Conservation (phyloP, 2,329 filamentous ascomycete species). For the Gnomoniopsis sp. region DNA sequence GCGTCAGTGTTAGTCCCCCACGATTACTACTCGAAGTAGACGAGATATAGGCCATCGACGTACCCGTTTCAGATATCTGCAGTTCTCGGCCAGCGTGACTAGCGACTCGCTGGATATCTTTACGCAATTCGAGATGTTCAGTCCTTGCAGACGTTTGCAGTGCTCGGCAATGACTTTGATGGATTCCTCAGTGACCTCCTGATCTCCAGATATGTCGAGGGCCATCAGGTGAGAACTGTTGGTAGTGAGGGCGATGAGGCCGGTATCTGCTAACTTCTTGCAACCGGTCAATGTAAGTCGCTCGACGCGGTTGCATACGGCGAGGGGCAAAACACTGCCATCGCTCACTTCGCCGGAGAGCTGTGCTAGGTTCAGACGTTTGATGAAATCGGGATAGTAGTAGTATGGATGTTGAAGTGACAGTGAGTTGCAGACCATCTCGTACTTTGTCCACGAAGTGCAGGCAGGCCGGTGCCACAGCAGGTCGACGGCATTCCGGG, state of each 20-base stretch:
- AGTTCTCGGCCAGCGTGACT: conserved; percentile 74
- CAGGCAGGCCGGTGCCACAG: conserved; percentile 94
- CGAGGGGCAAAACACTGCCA: conserved; percentile 79
- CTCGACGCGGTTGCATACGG: conserved; percentile 85
- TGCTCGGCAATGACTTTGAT: conserved; percentile 75
- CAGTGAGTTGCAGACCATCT: conserved; percentile 77
- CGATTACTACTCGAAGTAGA: background rate
- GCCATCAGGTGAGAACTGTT: conserved; percentile 81
- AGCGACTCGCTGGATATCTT: conserved; percentile 85
- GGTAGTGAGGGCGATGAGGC: conserved; percentile 73
- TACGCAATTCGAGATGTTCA: conserved; percentile 87
- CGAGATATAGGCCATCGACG: conserved; percentile 27
- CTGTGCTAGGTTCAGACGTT: conserved; percentile 83
- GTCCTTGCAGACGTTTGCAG: conserved; percentile 80
- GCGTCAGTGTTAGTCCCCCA: background rate
- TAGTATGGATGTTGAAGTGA: conserved; percentile 74
- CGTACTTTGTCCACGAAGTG: conserved; percentile 78
- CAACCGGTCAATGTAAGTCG: conserved; percentile 91
- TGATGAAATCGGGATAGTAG: conserved; percentile 84
- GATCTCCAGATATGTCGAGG: conserved; percentile 81
- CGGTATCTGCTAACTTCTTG: conserved; percentile 76
- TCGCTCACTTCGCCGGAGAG: conserved; percentile 77
- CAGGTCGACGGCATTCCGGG: conserved; percentile 84
- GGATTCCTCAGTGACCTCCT: conserved; percentile 80
- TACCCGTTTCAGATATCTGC: conserved; percentile 83